Evolutionary conservation across 345 rosid genomes (phyloP).

Genomic region (Linum usitatissimum): DNA sequence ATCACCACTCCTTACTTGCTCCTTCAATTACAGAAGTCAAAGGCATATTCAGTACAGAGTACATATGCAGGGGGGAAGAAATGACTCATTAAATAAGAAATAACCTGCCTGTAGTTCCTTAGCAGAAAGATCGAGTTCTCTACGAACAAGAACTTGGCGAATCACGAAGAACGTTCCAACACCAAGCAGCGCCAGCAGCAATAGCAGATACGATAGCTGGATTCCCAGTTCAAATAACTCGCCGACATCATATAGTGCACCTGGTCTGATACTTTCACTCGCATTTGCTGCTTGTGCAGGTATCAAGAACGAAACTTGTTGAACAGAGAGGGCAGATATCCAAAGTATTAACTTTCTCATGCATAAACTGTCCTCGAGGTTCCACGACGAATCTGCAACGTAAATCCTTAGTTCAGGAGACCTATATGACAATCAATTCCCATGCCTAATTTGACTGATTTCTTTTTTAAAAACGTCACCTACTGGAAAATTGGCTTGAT

Average conservation of each 20-base stretch:
- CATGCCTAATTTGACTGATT: too few relatives aligned
- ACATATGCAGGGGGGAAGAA: background rate
- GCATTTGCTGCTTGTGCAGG: conserved; percentile 59
- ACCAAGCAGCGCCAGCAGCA: conserved; percentile 70
- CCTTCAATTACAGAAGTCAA: conserved; percentile 33
- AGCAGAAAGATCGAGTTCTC: conserved; percentile 97
- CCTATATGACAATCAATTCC: too few relatives aligned
- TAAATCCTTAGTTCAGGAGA: background rate
- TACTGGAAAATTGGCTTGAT: background rate
- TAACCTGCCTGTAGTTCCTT: conserved; percentile 73
- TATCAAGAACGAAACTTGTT: conserved; percentile 38
- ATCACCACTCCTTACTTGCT: conserved; percentile 99
- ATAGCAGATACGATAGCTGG: conserved; percentile 78
- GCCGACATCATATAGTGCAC: conserved; percentile 55
- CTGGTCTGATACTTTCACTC: conserved; percentile 26
- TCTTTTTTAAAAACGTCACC: background rate
- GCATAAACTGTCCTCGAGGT: conserved; percentile 22
- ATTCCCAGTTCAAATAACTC: conserved; percentile 84
- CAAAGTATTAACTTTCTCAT: conserved; percentile 32
- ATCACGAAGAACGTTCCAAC: conserved; percentile 82
- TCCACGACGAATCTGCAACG: conserved; percentile 34
- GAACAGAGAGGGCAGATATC: conserved; percentile 34
- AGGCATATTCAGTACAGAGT: conserved; percentile 4
- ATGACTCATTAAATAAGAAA: background rate
- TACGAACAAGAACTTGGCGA: conserved; percentile 87